Evolutionary conservation across 352 stramenopile species (phyloP).

Genomic region (Thraustochytrium striatum): DNA sequence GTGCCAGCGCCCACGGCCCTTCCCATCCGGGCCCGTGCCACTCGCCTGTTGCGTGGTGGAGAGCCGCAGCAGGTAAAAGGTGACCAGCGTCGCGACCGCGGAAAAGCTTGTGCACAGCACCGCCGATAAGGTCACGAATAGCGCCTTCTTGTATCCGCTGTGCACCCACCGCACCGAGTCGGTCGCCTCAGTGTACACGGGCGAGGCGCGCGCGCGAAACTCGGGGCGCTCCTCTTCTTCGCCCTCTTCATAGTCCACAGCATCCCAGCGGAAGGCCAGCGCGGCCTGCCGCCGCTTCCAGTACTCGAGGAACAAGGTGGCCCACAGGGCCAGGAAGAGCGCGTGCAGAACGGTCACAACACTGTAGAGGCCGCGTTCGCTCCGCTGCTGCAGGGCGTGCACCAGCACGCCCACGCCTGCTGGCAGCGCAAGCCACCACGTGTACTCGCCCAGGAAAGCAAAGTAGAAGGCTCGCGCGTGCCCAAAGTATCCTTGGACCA

Average conservation of each 20-base stretch:
- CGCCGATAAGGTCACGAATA: conserved; percentile 65
- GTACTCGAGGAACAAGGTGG: conserved; percentile 72
- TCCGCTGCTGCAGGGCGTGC: conserved; percentile 54
- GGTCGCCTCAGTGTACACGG: conserved; percentile 66
- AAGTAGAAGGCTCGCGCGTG: conserved; percentile 85
- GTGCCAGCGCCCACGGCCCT: conserved; percentile 69
- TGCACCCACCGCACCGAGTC: conserved; percentile 65
- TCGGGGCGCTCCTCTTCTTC: conserved; percentile 70
- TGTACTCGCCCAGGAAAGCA: conserved; percentile 83
- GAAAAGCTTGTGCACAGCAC: conserved; percentile 52
- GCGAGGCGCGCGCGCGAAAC: conserved; percentile 72
- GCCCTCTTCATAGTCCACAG: conserved; percentile 66
- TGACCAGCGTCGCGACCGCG: conserved; percentile 57
- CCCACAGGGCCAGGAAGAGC: conserved; percentile 77
- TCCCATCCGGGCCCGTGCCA: conserved; percentile 63
- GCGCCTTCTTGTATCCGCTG: conserved; percentile 69
- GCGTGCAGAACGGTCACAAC: conserved; percentile 54
- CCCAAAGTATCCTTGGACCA: conserved; percentile 82
- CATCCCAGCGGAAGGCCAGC: conserved; percentile 74
- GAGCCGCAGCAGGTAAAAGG: too few species aligned
- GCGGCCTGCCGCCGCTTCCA: conserved; percentile 80
- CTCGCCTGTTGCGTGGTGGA: conserved; percentile 63
- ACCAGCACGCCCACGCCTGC: conserved; percentile 71
- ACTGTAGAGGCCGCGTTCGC: conserved; percentile 16
- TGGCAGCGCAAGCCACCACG: conserved; percentile 79